Base-by-base conservation (phyloP, 768 basidiomycete species). In the Naganishia randhawae region DNA sequence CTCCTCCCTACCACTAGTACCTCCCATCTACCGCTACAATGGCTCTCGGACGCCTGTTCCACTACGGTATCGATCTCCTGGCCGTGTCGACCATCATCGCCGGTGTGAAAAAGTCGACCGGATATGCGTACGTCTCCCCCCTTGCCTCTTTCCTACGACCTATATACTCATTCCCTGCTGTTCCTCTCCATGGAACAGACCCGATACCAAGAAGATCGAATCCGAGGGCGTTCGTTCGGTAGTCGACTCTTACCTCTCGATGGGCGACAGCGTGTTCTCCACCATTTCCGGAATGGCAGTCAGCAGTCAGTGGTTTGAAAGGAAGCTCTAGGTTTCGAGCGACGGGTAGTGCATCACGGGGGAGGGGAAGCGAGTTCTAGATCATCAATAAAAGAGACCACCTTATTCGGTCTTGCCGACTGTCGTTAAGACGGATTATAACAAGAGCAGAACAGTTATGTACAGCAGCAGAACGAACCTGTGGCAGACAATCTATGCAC, bases 231-330 rank as follows among this genome's bases (percentile, higher is more conserved):
- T 87, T 16, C 88, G 89, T 57, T 85, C 86, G 19, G 80, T 91
- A 11, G 87, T 90, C 2, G 90, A 96, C 73, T 85, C 84, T 67
- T 93, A 92, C 76, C 83, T 98, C 61, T 86, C 87, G 39, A 82
- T 92, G 29, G 95, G 95, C 62, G 95, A 97, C 81, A 86, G 88
- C 4, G 80, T 95, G 37, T 97, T 95, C 81, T 90, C 91, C 76
- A 84, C 92, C 79, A 82, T 89, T 39, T 88, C 92, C 74, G 88
- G 86, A 13, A 86, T 88, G 2, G 91, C 87, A n/a, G 90, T 96
- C 70, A 92, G 89, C 77, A 69, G 69, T 32, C 66, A 67, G 48
- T 67, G 57, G 57, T 61, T 61, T 22, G 57, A 39, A n/a, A 61
- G 57, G 39, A 61, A 41, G 57, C 57, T 35, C 17, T 61, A 61